Conservation (phyloP, 2,329 filamentous ascomycete species). For the Xylariaceae sp. region DNA sequence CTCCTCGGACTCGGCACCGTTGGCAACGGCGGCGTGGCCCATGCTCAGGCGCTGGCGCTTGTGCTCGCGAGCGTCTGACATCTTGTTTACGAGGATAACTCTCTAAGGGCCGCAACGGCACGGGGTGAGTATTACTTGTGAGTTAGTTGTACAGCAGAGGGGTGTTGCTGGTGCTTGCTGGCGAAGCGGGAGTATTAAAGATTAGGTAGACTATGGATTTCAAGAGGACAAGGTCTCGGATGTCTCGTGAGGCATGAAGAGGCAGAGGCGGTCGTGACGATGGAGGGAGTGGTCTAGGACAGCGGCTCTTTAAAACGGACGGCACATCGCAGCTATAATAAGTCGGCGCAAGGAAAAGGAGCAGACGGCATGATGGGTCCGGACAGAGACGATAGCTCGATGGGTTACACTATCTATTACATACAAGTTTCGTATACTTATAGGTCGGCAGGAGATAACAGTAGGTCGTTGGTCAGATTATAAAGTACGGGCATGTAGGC, state of each 20-base stretch:
- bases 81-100: constrained; percentile 16
- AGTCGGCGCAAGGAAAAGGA: not conserved
- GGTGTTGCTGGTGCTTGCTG: constrained; percentile 8
- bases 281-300: not conserved
- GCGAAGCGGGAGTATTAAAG: constrained; percentile 7
- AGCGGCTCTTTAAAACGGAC: not conserved
- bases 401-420: not conserved
- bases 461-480: not conserved
- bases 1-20: constrained; percentile 32
- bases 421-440: not conserved
- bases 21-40: constrained; percentile 4
- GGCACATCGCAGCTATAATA: constrained; percentile 3
- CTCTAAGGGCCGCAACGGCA: constrained; percentile 10
- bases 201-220: constrained; percentile 8
- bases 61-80: constrained; percentile 27
- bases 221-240: not conserved
- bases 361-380: not conserved
- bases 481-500: not conserved
- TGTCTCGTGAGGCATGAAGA: constrained; percentile 11
- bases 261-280: constrained; percentile 5
- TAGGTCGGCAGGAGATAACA: not conserved
- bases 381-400: not conserved
- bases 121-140: too few species aligned
- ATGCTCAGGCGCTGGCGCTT: constrained; percentile 21
- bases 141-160: constrained; percentile 4